Evolutionary conservation across 148 eudicot species (phyloP), one percentile per base, ranked within the genome.

Genomic region (Agrostemma githago): DNA sequence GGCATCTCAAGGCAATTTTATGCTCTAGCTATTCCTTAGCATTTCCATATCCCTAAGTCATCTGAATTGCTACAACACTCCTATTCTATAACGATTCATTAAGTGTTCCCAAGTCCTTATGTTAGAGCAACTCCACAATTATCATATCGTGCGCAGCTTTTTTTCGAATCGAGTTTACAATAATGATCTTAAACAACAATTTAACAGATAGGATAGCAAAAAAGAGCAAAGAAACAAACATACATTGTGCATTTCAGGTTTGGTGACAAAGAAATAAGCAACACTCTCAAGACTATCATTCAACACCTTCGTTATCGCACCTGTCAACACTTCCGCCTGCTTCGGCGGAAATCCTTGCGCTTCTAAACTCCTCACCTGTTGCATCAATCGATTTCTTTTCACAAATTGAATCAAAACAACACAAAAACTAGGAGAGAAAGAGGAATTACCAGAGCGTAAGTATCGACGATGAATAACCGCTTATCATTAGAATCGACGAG

Each of bases 321-420:
- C 81, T 0, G 98, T 87, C 10, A 92, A 81, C 0, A 90, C 96
- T 84, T 92, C 96, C 0, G 98, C 98, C 68, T 92, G 98, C 82
- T 88, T 89, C 56, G 98, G 77, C 0, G 96, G 91, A 42, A 90
- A 86, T 4, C 93, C 93, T 79, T 87, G 86, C 3, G 86, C 89
- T 80, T 92, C 98, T 76, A 92, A 84, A 72, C 80, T 90, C 82
- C 93, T 86, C 5, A 89, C 96, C 98, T 92, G 41, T 0, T 53
- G 11, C 20, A 26, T 11, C 43, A 12, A 62, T 16, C 15, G 38
- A 74, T n/a, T 61, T 17, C n/a, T 9, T 12, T 6, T 42, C 41
- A 64, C 14, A 19, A 70, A 64, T 44, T 9, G 5, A 61, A 11
- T 9, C 3, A 73, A 38, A 11, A 37, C 1, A 68, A 15, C 4